These are phyloP conservation scores for Singerocomus inundabilis DNA, from an alignment of 1,284 basidiomycete species.

Conservation along the genomic window DNA sequence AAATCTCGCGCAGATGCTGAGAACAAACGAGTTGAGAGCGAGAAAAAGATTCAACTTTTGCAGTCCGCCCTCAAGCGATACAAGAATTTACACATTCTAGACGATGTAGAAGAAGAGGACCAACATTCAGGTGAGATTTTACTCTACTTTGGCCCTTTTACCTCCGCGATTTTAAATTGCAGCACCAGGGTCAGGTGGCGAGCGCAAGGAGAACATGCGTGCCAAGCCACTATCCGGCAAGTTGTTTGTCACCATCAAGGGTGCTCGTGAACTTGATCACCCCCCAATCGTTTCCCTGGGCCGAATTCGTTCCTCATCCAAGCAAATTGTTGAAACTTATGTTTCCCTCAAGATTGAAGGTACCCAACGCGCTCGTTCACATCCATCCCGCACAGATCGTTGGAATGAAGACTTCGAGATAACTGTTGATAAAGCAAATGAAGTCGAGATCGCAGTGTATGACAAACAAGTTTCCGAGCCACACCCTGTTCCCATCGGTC, in stretches of 20 bases:
- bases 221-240: constrained; percentile 95
- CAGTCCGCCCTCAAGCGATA: constrained; percentile 93
- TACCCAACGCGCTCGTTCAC: constrained; percentile 88
- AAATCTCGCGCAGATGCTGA: constrained; percentile 90
- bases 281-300: constrained; percentile 66
- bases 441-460: constrained; percentile 96
- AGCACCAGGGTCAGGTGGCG: constrained; percentile 70
- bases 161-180: constrained; percentile 23
- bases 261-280: constrained; percentile 94
- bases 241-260: constrained; percentile 84
- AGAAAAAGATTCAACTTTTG: constrained; percentile 94
- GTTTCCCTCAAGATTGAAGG: constrained; percentile 97
- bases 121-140: constrained; percentile 43
- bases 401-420: constrained; percentile 99
- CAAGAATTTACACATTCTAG: constrained; percentile 93
- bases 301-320: constrained; percentile 72
- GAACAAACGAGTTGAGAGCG: constrained; percentile 90
- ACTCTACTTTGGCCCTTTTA: not conserved
- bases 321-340: constrained; percentile 81
- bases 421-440: constrained; percentile 95
- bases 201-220: constrained; percentile 86
- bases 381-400: constrained; percentile 89
- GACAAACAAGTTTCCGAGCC: constrained; percentile 84
- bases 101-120: constrained; percentile 84
- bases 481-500: constrained; percentile 87